Conservation (phyloP, 352 stramenopile species). For the Phytophthora tentaculata region DNA sequence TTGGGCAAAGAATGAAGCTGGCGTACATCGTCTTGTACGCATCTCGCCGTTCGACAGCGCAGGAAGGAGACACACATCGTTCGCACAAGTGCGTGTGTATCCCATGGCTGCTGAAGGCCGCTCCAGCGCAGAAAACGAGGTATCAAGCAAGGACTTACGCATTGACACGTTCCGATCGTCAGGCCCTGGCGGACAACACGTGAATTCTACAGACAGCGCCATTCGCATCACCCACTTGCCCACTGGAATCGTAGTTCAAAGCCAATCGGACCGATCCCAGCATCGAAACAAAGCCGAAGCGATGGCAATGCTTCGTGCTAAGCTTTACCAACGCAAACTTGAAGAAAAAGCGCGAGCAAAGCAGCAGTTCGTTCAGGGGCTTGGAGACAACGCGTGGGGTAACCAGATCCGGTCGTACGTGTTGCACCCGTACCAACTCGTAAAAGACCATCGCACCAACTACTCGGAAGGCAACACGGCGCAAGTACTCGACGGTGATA, state of each 20-base stretch:
- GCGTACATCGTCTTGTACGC: conserved; percentile 95
- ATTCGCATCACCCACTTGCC: conserved; percentile 96
- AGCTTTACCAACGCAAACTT: conserved; percentile 77
- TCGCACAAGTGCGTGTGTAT: conserved; percentile 90
- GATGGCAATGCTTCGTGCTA: conserved; percentile 82
- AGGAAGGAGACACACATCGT: conserved; percentile 94
- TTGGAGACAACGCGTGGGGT: conserved; percentile 82
- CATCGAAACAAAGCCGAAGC: conserved; percentile 94
- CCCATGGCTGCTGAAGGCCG: conserved; percentile 51
- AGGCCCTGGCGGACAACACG: conserved; percentile 95
- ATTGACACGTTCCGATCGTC: conserved; percentile 95
- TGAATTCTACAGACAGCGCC: conserved; percentile 97
- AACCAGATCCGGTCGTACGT: conserved; percentile 97
- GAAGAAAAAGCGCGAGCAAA: conserved; percentile 50
- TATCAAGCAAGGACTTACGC: conserved; percentile 90
- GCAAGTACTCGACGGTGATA: conserved; percentile 92
- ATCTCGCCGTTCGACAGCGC: conserved; percentile 96
- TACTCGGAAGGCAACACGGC: conserved; percentile 88
- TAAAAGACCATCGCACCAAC: conserved; percentile 96
- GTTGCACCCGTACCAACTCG: conserved; percentile 98
- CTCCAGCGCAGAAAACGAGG: conserved; percentile 49
- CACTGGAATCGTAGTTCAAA: conserved; percentile 94
- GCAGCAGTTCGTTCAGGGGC: conserved; percentile 64
- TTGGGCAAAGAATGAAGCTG: conserved; percentile 94
- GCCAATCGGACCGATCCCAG: conserved; percentile 95